phyloP scores from a whole-genome alignment of 1,284 basidiomycete genomes.

The Ganoderma sinense region DNA sequence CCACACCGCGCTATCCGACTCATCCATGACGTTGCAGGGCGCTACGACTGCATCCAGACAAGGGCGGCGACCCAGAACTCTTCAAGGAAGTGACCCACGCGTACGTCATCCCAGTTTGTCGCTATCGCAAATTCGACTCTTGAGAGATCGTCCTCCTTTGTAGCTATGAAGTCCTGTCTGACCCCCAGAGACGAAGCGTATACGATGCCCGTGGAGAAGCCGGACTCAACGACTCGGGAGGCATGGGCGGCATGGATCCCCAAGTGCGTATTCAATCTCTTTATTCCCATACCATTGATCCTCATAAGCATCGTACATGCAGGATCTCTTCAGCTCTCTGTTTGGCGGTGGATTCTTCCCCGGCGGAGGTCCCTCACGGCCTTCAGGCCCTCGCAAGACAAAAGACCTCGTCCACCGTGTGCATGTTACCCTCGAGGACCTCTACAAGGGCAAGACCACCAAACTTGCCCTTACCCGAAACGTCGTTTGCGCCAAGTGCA shows the following conservation, averaged over 20 bases:
- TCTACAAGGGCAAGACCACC: slow-evolving; percentile 98
- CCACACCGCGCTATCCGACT: slow-evolving; percentile 9
- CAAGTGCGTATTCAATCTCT: slow-evolving; percentile 58
- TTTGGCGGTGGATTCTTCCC: slow-evolving; percentile 78
- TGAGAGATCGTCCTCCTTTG: neutral
- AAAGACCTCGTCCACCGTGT: slow-evolving; percentile 99
- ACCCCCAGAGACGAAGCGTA: slow-evolving; percentile 83
- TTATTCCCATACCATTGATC: slow-evolving; percentile 7
- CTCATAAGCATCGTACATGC: slow-evolving; percentile 21
- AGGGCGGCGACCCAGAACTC: slow-evolving; percentile 95
- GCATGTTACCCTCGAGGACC: slow-evolving; percentile 94
- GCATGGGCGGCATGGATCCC: slow-evolving; percentile 96
- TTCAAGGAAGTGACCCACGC: slow-evolving; percentile 99
- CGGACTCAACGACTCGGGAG: slow-evolving; percentile 87
- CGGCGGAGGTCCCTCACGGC: slow-evolving; percentile 61
- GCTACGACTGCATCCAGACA: slow-evolving; percentile 93
- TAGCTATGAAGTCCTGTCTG: slow-evolving; percentile 95
- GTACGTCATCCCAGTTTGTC: slow-evolving; percentile 54
- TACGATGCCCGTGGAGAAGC: slow-evolving; percentile 97
- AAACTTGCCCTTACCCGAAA: slow-evolving; percentile 98
- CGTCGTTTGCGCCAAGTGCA: slow-evolving; percentile 92
- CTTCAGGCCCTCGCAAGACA: slow-evolving; percentile 91
- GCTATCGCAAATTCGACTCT: neutral
- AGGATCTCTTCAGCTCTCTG: slow-evolving; percentile 98
- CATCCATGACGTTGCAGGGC: slow-evolving; percentile 59